Base-by-base conservation (phyloP, 768 basidiomycete genomes). In the Boletellus ananas region DNA sequence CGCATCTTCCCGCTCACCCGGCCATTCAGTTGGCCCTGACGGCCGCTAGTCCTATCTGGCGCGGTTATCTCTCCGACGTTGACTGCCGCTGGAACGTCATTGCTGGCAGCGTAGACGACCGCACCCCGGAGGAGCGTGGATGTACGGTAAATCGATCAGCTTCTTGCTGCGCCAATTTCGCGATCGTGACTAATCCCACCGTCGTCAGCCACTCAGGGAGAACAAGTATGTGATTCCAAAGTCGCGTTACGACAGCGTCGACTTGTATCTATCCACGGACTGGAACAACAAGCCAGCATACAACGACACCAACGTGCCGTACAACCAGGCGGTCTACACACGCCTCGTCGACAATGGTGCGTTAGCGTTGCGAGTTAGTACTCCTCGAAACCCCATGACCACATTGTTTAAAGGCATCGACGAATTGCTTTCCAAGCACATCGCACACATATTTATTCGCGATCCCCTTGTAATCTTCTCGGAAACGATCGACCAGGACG, bases 31-130 rank as follows among this genome's bases (percentile, higher is more conserved):
- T 99, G 47, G 96, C 96, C 3, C 71, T 98, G 63, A 92, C 90
- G 1, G 96, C 94, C 23, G 91, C 93, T 1, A 94, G 94, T 64
- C 96, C 96, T 4, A 78, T 91, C 13, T 99, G 91, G 83, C 79
- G 96, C 53, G 96, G 96, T 6, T 87, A 91, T 66, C 80, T 99
- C 37, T 85, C 94, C 35, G 94, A 99, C 65, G 94, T 98, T 6
- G 96, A 99, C 72, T 96, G 91, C 62, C 83, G 96, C 37, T 99
- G 96, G 96, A 91, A 97, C 61, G 96, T 99, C 10, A 96, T 99
- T 56, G 89, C 96, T 10, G 96, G 90, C n/a, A 92, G 91, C 60
- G 95, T 99, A 0, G 96, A 99, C 62, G 95, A 98, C 70, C 83
- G 96, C 44, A 98, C 94, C 13, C 83, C 87, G 55, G 95, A 97